Conservation (phyloP, 2,329 filamentous ascomycete genomes). For the Geosmithia putterillii region DNA sequence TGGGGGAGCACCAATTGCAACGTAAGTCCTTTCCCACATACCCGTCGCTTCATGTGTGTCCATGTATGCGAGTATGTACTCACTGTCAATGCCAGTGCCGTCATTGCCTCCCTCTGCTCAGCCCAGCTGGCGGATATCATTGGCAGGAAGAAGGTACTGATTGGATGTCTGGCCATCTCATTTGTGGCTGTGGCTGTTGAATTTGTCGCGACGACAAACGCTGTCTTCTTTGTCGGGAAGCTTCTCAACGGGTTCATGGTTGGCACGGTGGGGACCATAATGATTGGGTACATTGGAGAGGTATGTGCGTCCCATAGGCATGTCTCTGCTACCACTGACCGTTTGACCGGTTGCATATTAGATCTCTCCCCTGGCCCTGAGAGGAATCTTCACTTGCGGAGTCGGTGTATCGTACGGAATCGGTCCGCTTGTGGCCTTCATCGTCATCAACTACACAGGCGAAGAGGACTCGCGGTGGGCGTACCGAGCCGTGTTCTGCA, state of each 20-base stretch:
- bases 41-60: neutral
- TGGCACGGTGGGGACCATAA: conserved; percentile 12
- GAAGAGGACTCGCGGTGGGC: conserved; percentile 16
- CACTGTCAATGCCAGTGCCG: conserved; percentile 4
- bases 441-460: conserved; percentile 18
- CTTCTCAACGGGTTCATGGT: conserved; percentile 26
- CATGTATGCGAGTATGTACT: neutral
- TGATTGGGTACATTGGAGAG: conserved; percentile 18
- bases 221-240: conserved; percentile 26
- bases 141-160: conserved; percentile 17
- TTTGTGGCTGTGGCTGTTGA: conserved; percentile 25
- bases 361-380: conserved; percentile 14
- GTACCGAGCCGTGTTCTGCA: conserved; percentile 17
- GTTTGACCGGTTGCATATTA: conserved; percentile 1
- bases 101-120: conserved; percentile 17
- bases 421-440: conserved; percentile 15
- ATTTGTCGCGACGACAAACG: conserved; percentile 25
- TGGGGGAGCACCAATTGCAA: conserved; percentile 25
- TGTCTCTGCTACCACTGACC: too few species aligned
- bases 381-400: conserved; percentile 14
- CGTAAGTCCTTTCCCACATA: conserved; percentile 8
- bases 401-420: conserved; percentile 16
- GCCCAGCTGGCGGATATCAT: conserved; percentile 21
- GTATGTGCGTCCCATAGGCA: conserved; percentile 5
- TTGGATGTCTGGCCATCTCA: conserved; percentile 19